Conservation (phyloP, 2,329 filamentous ascomycete genomes). For the Colletotrichum magnum region DNA sequence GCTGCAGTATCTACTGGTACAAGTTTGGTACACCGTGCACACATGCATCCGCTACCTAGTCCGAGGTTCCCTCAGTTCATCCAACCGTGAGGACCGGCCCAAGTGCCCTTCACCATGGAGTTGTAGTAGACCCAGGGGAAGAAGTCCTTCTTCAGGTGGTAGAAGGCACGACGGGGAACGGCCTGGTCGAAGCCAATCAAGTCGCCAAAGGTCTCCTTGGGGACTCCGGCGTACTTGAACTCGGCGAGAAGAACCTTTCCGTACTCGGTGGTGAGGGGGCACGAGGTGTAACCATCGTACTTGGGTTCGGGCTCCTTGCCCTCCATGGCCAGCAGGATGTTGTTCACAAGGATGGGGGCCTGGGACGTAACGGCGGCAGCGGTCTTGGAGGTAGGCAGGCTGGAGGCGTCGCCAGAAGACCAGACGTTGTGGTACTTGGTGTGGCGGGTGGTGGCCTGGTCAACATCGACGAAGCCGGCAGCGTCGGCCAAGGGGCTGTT, state of each 20-base stretch:
- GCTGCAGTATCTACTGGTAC: too few relatives aligned
- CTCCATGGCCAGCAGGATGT: constrained; percentile 60
- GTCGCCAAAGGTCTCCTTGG: constrained; percentile 73
- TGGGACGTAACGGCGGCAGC: constrained; percentile 67
- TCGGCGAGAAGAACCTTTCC: constrained; percentile 75
- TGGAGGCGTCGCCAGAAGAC: constrained; percentile 72
- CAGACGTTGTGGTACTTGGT: constrained; percentile 70
- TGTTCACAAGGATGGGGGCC: constrained; percentile 64
- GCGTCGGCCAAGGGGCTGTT: constrained; percentile 67
- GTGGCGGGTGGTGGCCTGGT: constrained; percentile 66
- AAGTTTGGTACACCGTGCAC: too few relatives aligned
- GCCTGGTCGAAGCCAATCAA: constrained; percentile 71
- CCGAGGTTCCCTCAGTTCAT: constrained; percentile 22
- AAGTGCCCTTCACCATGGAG: constrained; percentile 72
- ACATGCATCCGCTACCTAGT: too few relatives aligned
- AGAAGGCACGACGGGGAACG: constrained; percentile 69
- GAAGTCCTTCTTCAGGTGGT: constrained; percentile 76
- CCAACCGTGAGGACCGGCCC: constrained; percentile 73
- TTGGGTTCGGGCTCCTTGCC: constrained; percentile 58
- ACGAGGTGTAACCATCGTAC: constrained; percentile 71
- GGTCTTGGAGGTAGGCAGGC: constrained; percentile 70
- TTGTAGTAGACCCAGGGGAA: constrained; percentile 77
- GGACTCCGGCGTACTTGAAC: constrained; percentile 74
- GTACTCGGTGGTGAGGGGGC: constrained; percentile 68
- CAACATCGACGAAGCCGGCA: constrained; percentile 71